Percentiles rank a stretch among this genome's conserved stretches.
phyloP scores from a whole-genome alignment of 1,284 basidiomycete genomes.

The Bjerkandera adusta region DNA sequence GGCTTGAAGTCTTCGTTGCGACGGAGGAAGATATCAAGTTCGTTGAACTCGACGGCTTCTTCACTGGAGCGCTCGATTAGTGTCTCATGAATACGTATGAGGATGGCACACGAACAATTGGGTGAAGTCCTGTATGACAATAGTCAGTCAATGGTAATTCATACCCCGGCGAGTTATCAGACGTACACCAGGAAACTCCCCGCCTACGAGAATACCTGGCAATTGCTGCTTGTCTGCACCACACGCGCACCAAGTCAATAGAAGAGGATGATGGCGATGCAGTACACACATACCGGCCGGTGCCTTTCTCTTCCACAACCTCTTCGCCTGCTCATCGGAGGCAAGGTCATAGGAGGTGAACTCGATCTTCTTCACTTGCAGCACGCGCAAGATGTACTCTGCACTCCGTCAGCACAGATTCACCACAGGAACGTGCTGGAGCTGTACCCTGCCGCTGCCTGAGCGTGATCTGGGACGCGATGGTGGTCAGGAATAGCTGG shows the following conservation, averaged over 20 bases:
- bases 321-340: conserved; percentile 77
- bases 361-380: conserved; percentile 80
- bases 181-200: conserved; percentile 57
- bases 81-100: conserved; percentile 4
- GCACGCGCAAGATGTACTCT: conserved; percentile 74
- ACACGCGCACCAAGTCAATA: neutral
- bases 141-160: conserved; percentile 34
- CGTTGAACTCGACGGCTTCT: conserved; percentile 75
- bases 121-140: conserved; percentile 43
- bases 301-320: conserved; percentile 75
- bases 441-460: conserved; percentile 59
- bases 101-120: conserved; percentile 46
- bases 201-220: conserved; percentile 76
- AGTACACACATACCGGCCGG: conserved; percentile 42
- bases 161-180: neutral
- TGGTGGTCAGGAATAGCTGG: conserved; percentile 80
- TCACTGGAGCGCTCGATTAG: conserved; percentile 46
- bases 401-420: neutral
- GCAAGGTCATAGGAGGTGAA: conserved; percentile 81
- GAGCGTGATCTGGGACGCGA: conserved; percentile 73
- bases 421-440: neutral
- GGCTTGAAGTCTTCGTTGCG: conserved; percentile 59
- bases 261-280: neutral
- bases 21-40: conserved; percentile 68
- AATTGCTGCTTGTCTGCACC: conserved; percentile 71